Percentiles rank a stretch among this genome's conserved stretches.
phyloP scores from a whole-genome alignment of 176 grass and related monocot genomes.

The Raddia guianensis region DNA sequence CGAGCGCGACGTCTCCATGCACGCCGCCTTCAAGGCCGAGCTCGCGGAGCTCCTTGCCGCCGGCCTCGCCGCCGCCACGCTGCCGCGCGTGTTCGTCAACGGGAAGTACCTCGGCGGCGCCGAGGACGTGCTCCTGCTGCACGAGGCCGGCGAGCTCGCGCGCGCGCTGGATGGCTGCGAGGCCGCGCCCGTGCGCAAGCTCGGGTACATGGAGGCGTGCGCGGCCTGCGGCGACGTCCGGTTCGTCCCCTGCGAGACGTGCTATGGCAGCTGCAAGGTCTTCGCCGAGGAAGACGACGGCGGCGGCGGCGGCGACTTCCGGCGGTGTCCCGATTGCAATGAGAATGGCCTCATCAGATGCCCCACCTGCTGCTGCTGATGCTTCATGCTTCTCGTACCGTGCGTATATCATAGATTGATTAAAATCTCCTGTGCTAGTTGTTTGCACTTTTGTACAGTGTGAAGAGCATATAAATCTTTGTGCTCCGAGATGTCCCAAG shows the following conservation, averaged over 20 bases:
- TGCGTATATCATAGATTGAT: constrained; percentile 2
- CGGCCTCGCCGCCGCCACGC: background rate
- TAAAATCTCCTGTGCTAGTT: background rate
- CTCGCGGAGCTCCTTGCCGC: constrained; percentile 52
- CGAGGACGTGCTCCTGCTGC: constrained; percentile 62
- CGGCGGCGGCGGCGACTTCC: constrained; percentile 43
- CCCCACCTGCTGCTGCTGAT: constrained; percentile 62
- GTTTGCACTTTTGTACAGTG: constrained; percentile 50
- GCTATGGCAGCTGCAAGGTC: constrained; percentile 81
- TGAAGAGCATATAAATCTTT: constrained; percentile 18
- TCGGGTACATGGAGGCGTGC: constrained; percentile 55
- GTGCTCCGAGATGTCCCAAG: too few species aligned
- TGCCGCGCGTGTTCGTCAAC: constrained; percentile 71
- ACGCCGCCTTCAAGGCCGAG: constrained; percentile 72
- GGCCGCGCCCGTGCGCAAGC: constrained; percentile 44
- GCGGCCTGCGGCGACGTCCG: constrained; percentile 66
- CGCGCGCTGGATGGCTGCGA: constrained; percentile 57
- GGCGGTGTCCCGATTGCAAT: constrained; percentile 76
- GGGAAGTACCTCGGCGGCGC: constrained; percentile 65
- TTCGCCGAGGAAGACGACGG: constrained; percentile 47
- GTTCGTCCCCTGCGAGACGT: constrained; percentile 78
- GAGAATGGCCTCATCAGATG: constrained; percentile 80
- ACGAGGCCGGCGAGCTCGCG: constrained; percentile 56
- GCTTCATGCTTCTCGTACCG: background rate
- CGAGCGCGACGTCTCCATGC: constrained; percentile 81